Evolutionary conservation across 1,284 basidiomycete species (phyloP).

Genomic region (Flammula alnicola): DNA sequence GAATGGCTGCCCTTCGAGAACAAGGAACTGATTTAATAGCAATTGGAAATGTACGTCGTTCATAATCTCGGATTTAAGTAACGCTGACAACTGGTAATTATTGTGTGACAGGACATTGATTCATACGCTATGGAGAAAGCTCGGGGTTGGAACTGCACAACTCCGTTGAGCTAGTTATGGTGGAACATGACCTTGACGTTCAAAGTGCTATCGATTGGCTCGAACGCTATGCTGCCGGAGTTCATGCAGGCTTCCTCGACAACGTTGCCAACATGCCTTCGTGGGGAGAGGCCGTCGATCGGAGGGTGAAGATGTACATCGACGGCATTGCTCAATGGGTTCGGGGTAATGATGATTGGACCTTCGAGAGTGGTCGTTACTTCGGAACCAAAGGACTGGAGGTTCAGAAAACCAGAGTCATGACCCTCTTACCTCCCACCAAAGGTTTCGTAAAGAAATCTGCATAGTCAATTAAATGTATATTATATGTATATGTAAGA

Average conservation of each 20-base stretch:
- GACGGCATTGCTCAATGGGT: slow-evolving; percentile 35
- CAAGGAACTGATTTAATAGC: slow-evolving; percentile 45
- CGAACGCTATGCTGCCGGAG: slow-evolving; percentile 23
- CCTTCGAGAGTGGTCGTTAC: slow-evolving; percentile 40
- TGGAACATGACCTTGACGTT: slow-evolving; percentile 33
- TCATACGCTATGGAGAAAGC: slow-evolving; percentile 51
- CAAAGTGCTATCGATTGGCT: slow-evolving; percentile 41
- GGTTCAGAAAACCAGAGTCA: slow-evolving; percentile 20
- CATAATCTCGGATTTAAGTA: slow-evolving; percentile 1
- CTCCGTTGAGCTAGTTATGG: slow-evolving; percentile 47
- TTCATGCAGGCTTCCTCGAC: slow-evolving; percentile 28
- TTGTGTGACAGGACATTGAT: slow-evolving; percentile 39
- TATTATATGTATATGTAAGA: too few species aligned
- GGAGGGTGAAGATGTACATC: slow-evolving; percentile 29
- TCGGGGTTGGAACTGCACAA: slow-evolving; percentile 48
- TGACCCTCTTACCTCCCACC: too few species aligned
- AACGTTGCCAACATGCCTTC: slow-evolving; percentile 28
- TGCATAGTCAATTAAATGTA: too few species aligned
- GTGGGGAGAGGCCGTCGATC: slow-evolving; percentile 27
- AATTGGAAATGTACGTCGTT: slow-evolving; percentile 43
- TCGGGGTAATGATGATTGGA: slow-evolving; percentile 32
- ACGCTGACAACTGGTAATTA: slow-evolving; percentile 1
- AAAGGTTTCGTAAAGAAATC: too few species aligned
- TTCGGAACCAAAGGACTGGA: slow-evolving; percentile 37
- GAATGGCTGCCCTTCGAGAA: slow-evolving; percentile 39